Evolutionary conservation across 805 yeast genomes (phyloP), one percentile per base, ranked within the genome.

Genomic region (Komagataella populi): DNA sequence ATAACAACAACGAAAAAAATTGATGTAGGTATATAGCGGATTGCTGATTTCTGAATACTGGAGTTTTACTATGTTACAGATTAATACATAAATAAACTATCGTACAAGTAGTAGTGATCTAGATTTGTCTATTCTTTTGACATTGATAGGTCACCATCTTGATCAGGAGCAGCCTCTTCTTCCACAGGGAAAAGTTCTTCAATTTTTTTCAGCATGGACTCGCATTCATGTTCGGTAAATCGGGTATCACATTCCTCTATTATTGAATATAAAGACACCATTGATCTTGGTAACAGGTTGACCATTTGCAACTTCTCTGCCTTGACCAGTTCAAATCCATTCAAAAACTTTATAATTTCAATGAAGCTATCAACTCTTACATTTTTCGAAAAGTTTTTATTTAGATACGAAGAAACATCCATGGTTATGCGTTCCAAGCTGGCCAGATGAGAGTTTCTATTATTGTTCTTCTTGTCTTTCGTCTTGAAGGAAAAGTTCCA

Each of bases 161-260:
- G 58, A 39, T 51, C 62, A 18, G 39, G 49, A 24, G 45, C 30
- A 8, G 14, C 55, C 6, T 45, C 58, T 6, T 48, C 55, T 5
- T 56, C 64, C 3, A 53, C 65, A 2, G 85, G 87, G 61, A 80
- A 77, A 51, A 75, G 68, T 45, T 71, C 71, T n/a, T 66, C 59
- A 17, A 87, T 71, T 49, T 81, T 72, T 4, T 68, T 76, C 30
- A 91, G 55, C 2, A 91, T 75, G 3, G 70, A 68, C 48, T 80
- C 76, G 49, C 86, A 73, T 54, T 81, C 74, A 1, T 78, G 84
- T 53, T 85, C 87, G n/a, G 70, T 67, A 59, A 89, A 84, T 58
- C 99, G 72, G 55, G 79, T 81, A 57, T 91, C 99, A 65, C 96
- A 91, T 62, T 93, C 98, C 62, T 91, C 99, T 1, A 91, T 80